Evolutionary conservation across 163 green algal species (phyloP).

Genomic region (Trebouxia gelatinosa): DNA sequence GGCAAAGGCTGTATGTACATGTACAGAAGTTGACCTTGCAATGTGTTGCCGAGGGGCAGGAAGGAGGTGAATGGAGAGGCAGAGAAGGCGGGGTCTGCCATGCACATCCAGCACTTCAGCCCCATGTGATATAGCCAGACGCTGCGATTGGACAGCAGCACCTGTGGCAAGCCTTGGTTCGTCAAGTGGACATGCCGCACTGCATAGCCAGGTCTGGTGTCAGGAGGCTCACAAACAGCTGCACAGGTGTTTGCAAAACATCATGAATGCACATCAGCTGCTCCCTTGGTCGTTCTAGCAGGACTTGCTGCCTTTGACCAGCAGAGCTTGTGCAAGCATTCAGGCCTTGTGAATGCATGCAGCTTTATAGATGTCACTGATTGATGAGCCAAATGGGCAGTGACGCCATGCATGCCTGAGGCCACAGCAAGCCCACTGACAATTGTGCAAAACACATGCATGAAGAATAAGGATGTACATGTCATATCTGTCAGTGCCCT

Average conservation of each 20-base stretch:
- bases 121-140: constrained; percentile 60
- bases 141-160: constrained; percentile 59
- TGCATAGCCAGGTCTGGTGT: constrained; percentile 18
- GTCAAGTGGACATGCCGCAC: constrained; percentile 52
- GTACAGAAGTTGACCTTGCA: not conserved
- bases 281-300: not conserved
- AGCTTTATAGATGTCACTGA: no score
- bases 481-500: no score
- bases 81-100: constrained; percentile 61
- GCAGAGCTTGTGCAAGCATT: no score
- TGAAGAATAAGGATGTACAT: no score
- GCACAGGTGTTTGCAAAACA: no score
- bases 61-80: constrained; percentile 46
- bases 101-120: constrained; percentile 66
- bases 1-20: not conserved
- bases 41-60: constrained; percentile 21
- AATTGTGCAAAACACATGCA: no score
- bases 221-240: not conserved
- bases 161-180: constrained; percentile 47
- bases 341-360: no score
- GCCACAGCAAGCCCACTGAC: no score
- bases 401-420: no score
- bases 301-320: no score
- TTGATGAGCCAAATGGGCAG: no score
- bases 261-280: not conserved